These are phyloP conservation scores for Rhizopus stolonifer DNA, from an alignment of 371 early-diverging fungal genomes.

Conservation along the genomic window DNA sequence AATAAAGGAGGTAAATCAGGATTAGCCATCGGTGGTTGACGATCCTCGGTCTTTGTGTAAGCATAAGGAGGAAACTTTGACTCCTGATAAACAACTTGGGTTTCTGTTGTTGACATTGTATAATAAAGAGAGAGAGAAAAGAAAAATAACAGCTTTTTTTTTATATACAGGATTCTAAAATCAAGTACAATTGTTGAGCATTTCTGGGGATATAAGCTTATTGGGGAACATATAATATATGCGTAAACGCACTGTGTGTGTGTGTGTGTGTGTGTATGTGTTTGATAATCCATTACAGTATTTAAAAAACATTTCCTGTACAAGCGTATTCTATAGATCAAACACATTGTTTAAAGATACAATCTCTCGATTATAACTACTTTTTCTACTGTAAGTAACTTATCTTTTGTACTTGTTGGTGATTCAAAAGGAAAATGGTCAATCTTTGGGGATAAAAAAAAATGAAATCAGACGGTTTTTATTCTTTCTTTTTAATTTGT, in stretches of 20 bases:
- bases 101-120: constrained; percentile 1
- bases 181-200: neutral
- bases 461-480: constrained; percentile 1
- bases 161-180: neutral
- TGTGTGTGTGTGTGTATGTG: too few relatives aligned
- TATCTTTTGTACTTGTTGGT: neutral
- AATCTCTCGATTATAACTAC: too few relatives aligned
- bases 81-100: neutral
- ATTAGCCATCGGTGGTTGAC: constrained; percentile 39
- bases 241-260: too few relatives aligned
- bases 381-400: neutral
- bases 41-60: constrained; percentile 41
- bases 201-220: neutral
- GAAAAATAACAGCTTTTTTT: neutral
- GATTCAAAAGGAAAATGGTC: neutral
- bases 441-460: neutral
- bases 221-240: too few relatives aligned
- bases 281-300: too few relatives aligned
- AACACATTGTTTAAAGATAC: too few relatives aligned
- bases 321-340: too few relatives aligned
- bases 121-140: neutral
- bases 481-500: neutral
- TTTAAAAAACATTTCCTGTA: too few relatives aligned
- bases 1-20: constrained; percentile 49
- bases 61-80: constrained; percentile 28